Conservation (phyloP, 805 yeast genomes). For the Schizosaccharomyces lindneri region DNA sequence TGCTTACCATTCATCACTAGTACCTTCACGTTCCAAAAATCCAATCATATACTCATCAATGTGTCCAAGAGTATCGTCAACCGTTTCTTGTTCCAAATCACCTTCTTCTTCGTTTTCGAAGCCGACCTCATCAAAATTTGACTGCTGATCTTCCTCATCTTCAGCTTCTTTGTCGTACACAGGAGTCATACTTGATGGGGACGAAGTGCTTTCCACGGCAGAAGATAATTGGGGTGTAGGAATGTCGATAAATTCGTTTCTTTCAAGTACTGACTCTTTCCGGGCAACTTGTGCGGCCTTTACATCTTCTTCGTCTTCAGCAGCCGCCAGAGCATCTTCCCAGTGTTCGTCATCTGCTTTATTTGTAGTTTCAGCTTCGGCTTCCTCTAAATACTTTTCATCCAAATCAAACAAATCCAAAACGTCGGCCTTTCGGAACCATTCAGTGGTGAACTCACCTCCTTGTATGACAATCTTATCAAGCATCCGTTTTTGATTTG, state of each 20-base stretch:
- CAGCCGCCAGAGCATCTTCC: conserved; percentile 8
- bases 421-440: conserved; percentile 67
- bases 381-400: conserved; percentile 9
- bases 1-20: background rate
- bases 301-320: conserved; percentile 7
- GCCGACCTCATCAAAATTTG: background rate
- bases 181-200: conserved; percentile 8
- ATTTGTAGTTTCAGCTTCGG: background rate
- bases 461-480: conserved; percentile 92
- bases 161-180: conserved; percentile 8
- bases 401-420: conserved; percentile 57
- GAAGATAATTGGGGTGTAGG: conserved; percentile 4
- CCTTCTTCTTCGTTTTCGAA: conserved; percentile 11
- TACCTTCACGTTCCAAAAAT: conserved; percentile 44
- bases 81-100: conserved; percentile 22
- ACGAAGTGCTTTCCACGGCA: conserved; percentile 8
- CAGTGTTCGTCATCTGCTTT: background rate
- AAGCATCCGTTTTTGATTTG: conserved; percentile 78
- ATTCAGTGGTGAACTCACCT: conserved; percentile 95
- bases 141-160: conserved; percentile 2
- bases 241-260: background rate
- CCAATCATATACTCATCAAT: conserved; percentile 92
- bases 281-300: conserved; percentile 18
- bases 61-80: conserved; percentile 36
- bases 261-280: conserved; percentile 9